A percentile compares a stretch with the other conserved stretches of the same genome.
phyloP scores from a whole-genome alignment of 1,284 basidiomycete species.

The Lignosus rhinocerotis region DNA sequence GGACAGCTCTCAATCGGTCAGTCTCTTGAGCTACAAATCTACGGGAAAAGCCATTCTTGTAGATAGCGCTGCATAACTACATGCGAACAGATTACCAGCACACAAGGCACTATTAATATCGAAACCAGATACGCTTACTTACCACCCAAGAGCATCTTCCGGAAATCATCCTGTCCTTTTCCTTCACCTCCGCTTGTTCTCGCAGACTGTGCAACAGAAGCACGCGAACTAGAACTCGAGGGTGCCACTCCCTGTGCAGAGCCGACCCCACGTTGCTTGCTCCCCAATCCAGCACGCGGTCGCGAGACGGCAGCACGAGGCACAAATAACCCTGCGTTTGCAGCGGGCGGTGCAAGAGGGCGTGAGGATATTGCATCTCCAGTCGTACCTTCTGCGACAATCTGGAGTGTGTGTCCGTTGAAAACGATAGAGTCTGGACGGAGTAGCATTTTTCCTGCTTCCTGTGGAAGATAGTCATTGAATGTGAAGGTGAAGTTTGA shows the following conservation, averaged over 20 bases:
- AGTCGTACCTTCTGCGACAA: conserved; percentile 54
- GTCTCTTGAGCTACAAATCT: too few species aligned
- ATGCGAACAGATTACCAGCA: background rate
- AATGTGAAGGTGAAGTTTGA: background rate
- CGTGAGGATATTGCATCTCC: conserved; percentile 29
- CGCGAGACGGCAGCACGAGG: conserved; percentile 63
- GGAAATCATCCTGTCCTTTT: conserved; percentile 77
- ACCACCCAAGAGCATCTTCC: conserved; percentile 63
- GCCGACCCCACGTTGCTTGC: conserved; percentile 39
- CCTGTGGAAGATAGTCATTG: conserved; percentile 43
- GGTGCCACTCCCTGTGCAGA: conserved; percentile 24
- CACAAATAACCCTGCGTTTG: conserved; percentile 55
- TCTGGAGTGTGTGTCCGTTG: conserved; percentile 52
- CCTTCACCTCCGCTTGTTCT: conserved; percentile 26
- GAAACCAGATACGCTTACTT: conserved; percentile 14
- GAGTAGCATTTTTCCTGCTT: conserved; percentile 77
- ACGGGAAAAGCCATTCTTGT: too few species aligned
- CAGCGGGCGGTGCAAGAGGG: conserved; percentile 40
- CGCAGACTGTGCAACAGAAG: conserved; percentile 9
- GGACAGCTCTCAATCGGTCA: too few species aligned
- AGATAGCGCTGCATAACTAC: background rate
- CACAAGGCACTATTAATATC: background rate
- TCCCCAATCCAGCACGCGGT: conserved; percentile 69
- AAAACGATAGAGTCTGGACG: conserved; percentile 68
- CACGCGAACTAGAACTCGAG: background rate